phyloP scores from a whole-genome alignment of 2,329 filamentous ascomycete species.

The Fusarium sp. region DNA sequence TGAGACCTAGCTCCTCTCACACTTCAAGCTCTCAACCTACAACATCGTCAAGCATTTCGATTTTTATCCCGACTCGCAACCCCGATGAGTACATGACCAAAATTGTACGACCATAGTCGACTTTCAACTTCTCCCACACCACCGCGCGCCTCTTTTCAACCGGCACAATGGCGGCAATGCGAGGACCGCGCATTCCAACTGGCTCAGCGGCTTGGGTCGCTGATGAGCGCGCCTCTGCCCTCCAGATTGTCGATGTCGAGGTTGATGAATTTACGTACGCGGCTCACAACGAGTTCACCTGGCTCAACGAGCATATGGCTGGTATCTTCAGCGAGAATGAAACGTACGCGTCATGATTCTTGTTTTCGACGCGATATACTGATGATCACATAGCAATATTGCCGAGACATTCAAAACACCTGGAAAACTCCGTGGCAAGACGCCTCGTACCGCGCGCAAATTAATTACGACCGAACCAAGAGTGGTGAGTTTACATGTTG shows the following conservation, averaged over 20 bases:
- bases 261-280: slow-evolving; percentile 94
- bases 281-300: slow-evolving; percentile 94
- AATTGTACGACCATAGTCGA: slow-evolving; percentile 37
- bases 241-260: slow-evolving; percentile 83
- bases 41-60: slow-evolving; percentile 37
- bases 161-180: slow-evolving; percentile 61
- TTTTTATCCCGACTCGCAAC: slow-evolving; percentile 17
- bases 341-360: slow-evolving; percentile 70
- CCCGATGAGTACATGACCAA: slow-evolving; percentile 47
- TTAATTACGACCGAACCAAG: slow-evolving; percentile 70
- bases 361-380: slow-evolving; percentile 25
- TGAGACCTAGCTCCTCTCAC: slow-evolving; percentile 37
- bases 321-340: slow-evolving; percentile 91
- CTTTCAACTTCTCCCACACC: slow-evolving; percentile 16
- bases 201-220: slow-evolving; percentile 89
- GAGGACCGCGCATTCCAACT: slow-evolving; percentile 76
- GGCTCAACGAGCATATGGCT: slow-evolving; percentile 98
- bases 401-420: slow-evolving; percentile 97
- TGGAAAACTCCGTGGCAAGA: slow-evolving; percentile 86
- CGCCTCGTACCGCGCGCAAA: slow-evolving; percentile 80
- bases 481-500: slow-evolving; percentile 67
- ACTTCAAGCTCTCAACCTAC: slow-evolving; percentile 41
- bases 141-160: slow-evolving; percentile 26
- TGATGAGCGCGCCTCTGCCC: slow-evolving; percentile 84
- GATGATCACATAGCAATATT: slow-evolving; percentile 76